Conservation (phyloP, 148 eudicot species). For the Bassia scoparia region DNA sequence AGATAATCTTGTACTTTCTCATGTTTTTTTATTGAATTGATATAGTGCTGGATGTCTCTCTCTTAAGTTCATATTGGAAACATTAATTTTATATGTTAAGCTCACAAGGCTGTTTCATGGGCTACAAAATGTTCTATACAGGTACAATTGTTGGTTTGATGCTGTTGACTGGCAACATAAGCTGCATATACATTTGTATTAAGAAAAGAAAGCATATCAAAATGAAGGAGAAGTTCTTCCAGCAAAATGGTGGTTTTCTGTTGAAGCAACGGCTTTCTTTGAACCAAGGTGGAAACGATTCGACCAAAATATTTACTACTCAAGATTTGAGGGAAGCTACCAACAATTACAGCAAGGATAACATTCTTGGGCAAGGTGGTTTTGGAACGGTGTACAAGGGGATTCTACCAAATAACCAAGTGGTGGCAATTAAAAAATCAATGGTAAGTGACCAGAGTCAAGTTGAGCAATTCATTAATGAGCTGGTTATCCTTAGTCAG, state of each 20-base stretch:
- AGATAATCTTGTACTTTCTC: too few relatives aligned
- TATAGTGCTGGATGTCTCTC: background rate
- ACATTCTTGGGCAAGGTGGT: conserved; percentile 27
- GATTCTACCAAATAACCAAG: conserved; percentile 17
- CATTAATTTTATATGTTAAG: background rate
- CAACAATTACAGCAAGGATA: conserved; percentile 19
- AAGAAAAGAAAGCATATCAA: conserved; percentile 15
- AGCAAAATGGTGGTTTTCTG: conserved; percentile 23
- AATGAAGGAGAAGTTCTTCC: conserved; percentile 20
- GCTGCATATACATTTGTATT: conserved; percentile 15
- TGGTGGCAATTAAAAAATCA: conserved; percentile 26
- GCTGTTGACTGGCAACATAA: too few relatives aligned
- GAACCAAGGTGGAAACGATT: conserved; percentile 7
- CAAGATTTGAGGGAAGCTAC: conserved; percentile 18
- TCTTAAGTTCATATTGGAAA: background rate
- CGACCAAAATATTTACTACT: conserved; percentile 13
- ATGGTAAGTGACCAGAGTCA: conserved; percentile 14
- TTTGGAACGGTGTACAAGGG: conserved; percentile 32
- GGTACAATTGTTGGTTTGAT: too few relatives aligned
- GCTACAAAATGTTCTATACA: background rate
- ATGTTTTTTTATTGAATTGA: background rate
- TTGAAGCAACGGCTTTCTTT: conserved; percentile 12
- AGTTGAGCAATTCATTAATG: conserved; percentile 28
- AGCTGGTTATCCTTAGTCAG: conserved; percentile 27
- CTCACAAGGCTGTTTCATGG: background rate